These are phyloP conservation scores for Blastosporella zonata DNA, from an alignment of 1,284 basidiomycete genomes.

Conservation along the genomic window DNA sequence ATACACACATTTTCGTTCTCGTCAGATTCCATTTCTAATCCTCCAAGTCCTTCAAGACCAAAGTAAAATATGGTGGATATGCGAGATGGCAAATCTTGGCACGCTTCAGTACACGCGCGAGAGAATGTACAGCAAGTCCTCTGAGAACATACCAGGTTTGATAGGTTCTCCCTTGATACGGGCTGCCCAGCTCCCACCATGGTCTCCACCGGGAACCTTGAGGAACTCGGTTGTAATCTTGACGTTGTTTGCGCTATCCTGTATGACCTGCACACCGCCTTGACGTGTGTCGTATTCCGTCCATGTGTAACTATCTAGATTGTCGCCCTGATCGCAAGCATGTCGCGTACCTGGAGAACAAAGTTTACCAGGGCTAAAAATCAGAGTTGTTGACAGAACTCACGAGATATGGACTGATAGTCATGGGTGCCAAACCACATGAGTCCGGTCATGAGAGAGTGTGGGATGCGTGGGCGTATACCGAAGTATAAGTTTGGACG, in stretches of 20 bases:
- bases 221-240: slow-evolving; percentile 82
- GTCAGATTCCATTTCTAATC: slow-evolving; percentile 73
- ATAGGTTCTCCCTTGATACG: slow-evolving; percentile 84
- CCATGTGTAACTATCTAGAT: slow-evolving; percentile 81
- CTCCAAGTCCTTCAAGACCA: slow-evolving; percentile 85
- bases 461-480: slow-evolving; percentile 77
- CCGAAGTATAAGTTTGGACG: slow-evolving; percentile 94
- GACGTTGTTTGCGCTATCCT: slow-evolving; percentile 82
- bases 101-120: slow-evolving; percentile 2
- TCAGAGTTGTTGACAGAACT: slow-evolving; percentile 26
- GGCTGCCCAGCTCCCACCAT: slow-evolving; percentile 89
- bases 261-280: slow-evolving; percentile 82
- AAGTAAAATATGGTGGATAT: slow-evolving; percentile 83
- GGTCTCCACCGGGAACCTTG: slow-evolving; percentile 74
- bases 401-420: slow-evolving; percentile 67
- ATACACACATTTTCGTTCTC: slow-evolving; percentile 65
- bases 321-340: slow-evolving; percentile 87
- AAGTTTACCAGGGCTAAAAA: not conserved
- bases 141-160: slow-evolving; percentile 48
- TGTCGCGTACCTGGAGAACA: slow-evolving; percentile 67
- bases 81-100: slow-evolving; percentile 50
- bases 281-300: slow-evolving; percentile 83
- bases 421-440: slow-evolving; percentile 90
- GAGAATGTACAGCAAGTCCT: not conserved
- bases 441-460: slow-evolving; percentile 87